phyloP scores from a whole-genome alignment of 2,329 filamentous ascomycete species.

The Dendrostoma leiphaemia region DNA sequence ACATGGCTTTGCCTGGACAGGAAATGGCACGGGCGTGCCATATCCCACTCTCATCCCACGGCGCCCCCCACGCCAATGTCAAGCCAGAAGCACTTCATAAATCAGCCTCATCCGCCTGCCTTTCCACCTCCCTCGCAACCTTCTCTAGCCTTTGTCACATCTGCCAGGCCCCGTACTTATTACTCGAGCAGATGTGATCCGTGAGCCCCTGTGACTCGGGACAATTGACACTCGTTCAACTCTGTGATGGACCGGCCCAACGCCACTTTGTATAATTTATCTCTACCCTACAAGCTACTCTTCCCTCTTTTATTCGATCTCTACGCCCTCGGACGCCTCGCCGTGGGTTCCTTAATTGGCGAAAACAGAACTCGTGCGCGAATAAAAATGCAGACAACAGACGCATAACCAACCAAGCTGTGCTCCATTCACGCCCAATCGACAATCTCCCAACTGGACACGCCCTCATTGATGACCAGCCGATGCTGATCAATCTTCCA shows the following conservation, averaged over 20 bases:
- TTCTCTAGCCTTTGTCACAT: neutral
- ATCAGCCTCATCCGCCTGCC: neutral
- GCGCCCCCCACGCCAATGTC: conserved; percentile 2
- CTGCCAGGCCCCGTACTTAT: too few species aligned
- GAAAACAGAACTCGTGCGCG: neutral
- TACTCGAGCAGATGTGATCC: too few species aligned
- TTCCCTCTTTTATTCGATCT: neutral
- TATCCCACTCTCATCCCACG: conserved; percentile 8
- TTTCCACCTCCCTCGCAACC: neutral
- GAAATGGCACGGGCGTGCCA: too few species aligned
- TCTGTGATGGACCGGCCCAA: too few species aligned
- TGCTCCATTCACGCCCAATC: conserved; percentile 17
- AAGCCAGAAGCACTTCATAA: neutral
- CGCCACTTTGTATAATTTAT: too few species aligned
- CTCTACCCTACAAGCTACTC: too few species aligned
- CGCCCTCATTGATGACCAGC: conserved; percentile 63
- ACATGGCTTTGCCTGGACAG: too few species aligned
- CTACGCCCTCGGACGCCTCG: neutral
- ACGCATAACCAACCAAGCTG: neutral
- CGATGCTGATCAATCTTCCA: conserved; percentile 70
- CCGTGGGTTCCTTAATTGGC: neutral
- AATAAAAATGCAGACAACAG: neutral
- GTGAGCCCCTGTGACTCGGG: too few species aligned
- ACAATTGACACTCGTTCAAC: too few species aligned
- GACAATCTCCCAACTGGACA: conserved; percentile 23